Conservation (phyloP, 345 rosid genomes). For the Moricandia moricandioides region DNA sequence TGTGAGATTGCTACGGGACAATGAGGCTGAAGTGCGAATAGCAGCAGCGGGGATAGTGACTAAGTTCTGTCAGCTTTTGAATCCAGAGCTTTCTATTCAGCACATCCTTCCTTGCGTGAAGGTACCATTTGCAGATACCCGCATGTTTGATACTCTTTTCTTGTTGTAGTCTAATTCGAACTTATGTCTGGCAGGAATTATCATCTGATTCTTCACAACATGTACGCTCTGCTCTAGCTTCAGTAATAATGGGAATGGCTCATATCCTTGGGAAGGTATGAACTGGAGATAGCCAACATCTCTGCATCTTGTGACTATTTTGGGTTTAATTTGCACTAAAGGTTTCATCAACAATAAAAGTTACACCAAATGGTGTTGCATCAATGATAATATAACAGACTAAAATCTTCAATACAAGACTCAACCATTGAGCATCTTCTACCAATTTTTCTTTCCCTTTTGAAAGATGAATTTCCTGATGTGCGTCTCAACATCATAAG, state of each 20-base stretch:
- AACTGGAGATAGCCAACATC: constrained; percentile 23
- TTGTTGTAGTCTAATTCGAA: constrained; percentile 31
- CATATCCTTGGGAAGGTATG: constrained; percentile 69
- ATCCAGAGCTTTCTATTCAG: constrained; percentile 80
- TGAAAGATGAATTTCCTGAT: constrained; percentile 98
- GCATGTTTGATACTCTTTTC: background rate
- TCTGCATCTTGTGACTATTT: background rate
- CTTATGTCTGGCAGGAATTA: constrained; percentile 61
- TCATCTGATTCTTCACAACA: constrained; percentile 96
- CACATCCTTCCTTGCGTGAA: constrained; percentile 93
- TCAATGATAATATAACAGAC: background rate
- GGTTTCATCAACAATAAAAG: background rate
- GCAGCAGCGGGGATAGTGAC: constrained; percentile 98
- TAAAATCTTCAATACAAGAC: constrained; percentile 47
- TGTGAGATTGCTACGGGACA: constrained; percentile 88
- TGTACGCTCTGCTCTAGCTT: constrained; percentile 95
- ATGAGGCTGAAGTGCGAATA: constrained; percentile 98
- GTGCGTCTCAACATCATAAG: constrained; percentile 96
- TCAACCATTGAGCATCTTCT: constrained; percentile 94
- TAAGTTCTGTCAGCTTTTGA: constrained; percentile 83
- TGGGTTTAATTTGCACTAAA: background rate
- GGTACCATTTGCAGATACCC: constrained; percentile 37
- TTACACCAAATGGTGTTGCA: background rate
- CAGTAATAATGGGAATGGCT: constrained; percentile 99
- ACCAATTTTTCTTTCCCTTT: constrained; percentile 91